Conservation (phyloP, 2,329 filamentous ascomycete species). For the Seiridium unicorne region DNA sequence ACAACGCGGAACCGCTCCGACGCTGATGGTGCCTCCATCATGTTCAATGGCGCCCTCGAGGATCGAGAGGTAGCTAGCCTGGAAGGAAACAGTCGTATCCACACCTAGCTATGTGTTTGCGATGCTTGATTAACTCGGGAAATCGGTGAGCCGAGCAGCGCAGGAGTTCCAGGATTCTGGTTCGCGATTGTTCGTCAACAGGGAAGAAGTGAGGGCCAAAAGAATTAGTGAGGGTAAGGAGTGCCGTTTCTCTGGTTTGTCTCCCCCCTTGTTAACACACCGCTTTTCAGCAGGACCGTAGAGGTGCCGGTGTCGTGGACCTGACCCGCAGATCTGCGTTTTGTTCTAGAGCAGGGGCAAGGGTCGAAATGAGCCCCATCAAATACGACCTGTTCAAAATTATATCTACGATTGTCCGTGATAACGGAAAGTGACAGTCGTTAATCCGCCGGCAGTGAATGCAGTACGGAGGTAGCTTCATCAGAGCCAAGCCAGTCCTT, state of each 20-base stretch:
- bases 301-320: too few species aligned
- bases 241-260: too few species aligned
- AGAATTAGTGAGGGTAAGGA: too few species aligned
- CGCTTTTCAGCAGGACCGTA: too few species aligned
- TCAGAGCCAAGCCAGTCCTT: not conserved
- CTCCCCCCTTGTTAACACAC: too few species aligned
- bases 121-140: not conserved
- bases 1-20: slow-evolving; percentile 8
- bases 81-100: not conserved
- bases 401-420: not conserved
- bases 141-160: not conserved
- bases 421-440: not conserved
- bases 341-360: slow-evolving; percentile 1
- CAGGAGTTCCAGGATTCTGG: not conserved
- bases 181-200: not conserved
- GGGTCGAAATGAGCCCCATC: slow-evolving; percentile 1
- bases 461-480: slow-evolving; percentile 2
- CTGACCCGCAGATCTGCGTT: not conserved
- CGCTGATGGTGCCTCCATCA: not conserved
- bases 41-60: not conserved
- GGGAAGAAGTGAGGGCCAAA: not conserved
- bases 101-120: not conserved
- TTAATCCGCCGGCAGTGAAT: not conserved
- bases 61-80: not conserved
- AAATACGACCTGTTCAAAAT: not conserved